Percentiles rank a stretch among this genome's conserved stretches.
These are phyloP conservation scores for Leccinum disarticulatum DNA, from an alignment of 768 basidiomycete species.

Conservation along the genomic window DNA sequence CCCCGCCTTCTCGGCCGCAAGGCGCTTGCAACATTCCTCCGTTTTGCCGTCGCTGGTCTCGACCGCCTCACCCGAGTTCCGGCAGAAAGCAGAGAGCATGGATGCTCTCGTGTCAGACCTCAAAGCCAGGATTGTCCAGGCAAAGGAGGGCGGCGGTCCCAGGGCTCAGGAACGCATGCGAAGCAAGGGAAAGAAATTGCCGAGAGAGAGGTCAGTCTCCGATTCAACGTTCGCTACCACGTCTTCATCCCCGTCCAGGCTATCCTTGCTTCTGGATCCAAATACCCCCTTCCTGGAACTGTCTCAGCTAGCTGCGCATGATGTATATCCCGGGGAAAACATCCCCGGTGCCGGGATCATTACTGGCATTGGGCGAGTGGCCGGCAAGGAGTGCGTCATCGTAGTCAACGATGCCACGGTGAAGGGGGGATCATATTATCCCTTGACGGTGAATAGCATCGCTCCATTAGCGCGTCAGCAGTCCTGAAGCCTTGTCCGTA, in stretches of 20 bases:
- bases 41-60: conserved; percentile 74
- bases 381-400: conserved; percentile 81
- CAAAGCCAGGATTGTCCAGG: conserved; percentile 55
- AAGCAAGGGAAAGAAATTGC: conserved; percentile 77
- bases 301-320: conserved; percentile 82
- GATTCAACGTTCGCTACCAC: neutral
- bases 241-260: conserved; percentile 39
- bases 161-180: conserved; percentile 76
- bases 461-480: neutral
- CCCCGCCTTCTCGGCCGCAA: conserved; percentile 6
- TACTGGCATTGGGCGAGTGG: conserved; percentile 78
- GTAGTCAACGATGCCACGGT: conserved; percentile 95
- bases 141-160: conserved; percentile 69
- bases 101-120: conserved; percentile 63
- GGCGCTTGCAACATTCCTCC: conserved; percentile 61
- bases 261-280: conserved; percentile 76
- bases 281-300: conserved; percentile 89
- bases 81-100: conserved; percentile 66
- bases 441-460: conserved; percentile 60
- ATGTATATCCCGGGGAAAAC: conserved; percentile 71
- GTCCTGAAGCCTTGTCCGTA: conserved; percentile 24
- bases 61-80: conserved; percentile 68
- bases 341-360: conserved; percentile 91
- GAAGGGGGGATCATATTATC: conserved; percentile 92
- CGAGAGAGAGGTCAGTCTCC: conserved; percentile 68